These are phyloP conservation scores for Paramyrothecium roridum DNA, from an alignment of 2,329 filamentous ascomycete species.

Conservation along the genomic window DNA sequence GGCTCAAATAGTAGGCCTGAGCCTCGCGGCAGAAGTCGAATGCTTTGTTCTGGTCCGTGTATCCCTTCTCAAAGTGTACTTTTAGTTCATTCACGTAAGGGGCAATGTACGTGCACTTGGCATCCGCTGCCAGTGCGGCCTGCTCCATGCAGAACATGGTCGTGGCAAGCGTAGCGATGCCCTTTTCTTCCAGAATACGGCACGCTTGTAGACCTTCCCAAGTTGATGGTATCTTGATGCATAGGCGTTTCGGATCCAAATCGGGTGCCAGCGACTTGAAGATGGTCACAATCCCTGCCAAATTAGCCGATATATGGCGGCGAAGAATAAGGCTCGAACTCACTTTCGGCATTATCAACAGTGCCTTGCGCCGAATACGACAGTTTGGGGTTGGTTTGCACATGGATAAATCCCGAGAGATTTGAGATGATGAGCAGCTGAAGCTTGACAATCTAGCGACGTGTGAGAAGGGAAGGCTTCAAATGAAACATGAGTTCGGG, in stretches of 20 bases:
- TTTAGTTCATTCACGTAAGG: constrained; percentile 65
- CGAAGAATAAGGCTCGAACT: too few relatives aligned
- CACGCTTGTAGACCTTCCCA: constrained; percentile 64
- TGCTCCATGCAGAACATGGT: constrained; percentile 62
- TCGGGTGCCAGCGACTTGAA: constrained; percentile 15
- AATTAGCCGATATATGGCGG: too few relatives aligned
- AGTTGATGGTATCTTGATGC: constrained; percentile 61
- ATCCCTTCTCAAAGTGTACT: constrained; percentile 56
- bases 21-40: constrained; percentile 48
- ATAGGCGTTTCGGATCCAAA: constrained; percentile 46
- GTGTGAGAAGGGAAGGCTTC: neutral
- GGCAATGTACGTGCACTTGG: constrained; percentile 58
- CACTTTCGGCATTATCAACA: constrained; percentile 48
- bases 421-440: constrained; percentile 47
- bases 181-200: constrained; percentile 44
- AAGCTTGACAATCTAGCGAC: constrained; percentile 50
- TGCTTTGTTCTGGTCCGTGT: constrained; percentile 44
- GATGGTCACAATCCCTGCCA: constrained; percentile 44
- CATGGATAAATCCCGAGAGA: constrained; percentile 49
- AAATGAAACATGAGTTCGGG: rapidly evolving
- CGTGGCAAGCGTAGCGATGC: constrained; percentile 59
- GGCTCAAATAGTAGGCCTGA: constrained; percentile 48
- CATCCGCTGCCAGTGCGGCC: constrained; percentile 54
- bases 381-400: constrained; percentile 58
- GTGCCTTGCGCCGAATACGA: constrained; percentile 48